Evolutionary conservation across 192 early-diverging fungal species (phyloP), one percentile per base, ranked within the genome.

Genomic region (Chytriomyces hyalinus): DNA sequence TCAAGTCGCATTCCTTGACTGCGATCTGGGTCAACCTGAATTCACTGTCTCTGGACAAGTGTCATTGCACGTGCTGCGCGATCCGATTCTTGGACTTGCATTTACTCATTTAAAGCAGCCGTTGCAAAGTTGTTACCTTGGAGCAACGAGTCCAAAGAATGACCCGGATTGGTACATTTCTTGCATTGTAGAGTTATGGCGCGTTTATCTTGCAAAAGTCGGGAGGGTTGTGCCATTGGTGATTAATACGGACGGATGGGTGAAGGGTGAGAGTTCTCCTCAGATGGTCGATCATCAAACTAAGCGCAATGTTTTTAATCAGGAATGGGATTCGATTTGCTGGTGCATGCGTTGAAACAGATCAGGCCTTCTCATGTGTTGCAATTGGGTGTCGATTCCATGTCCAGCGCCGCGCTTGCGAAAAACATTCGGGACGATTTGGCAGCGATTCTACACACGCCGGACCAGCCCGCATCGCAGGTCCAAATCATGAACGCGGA

Each of bases 171-270:
- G 88, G 63, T 99, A 97, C 82, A 80, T 93, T 45, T 82, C 77
- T 0, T 92, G 90, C 63, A 76, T 97, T 9, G 62, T 76, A 47
- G 80, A 92, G 43, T 81, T 99, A 49, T 77, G 90, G 6, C 75
- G 80, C 24, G 81, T 86, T 17, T 97, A 91, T 71, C 74, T 85
- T 17, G 66, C 78, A 20, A 83, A 91, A 63, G 15, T 85, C 53
- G 4, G 70, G 13, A 26, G 48, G 10, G 62, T 61, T 13, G 68
- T 95, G 46, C 96, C 97, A 4, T 81, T 99, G n/a, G 89, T 99
- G 8, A 89, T 99, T 49, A 99, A 99, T 81, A 98, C 95, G 3
- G 92, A 95, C 73, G 97, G 97, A 0, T 99, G 96, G 95, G 84
- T 93, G 48, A 95, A 91, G 79, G 96, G 92, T 89, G 62, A 65